phyloP scores from a whole-genome alignment of 352 stramenopile genomes.

The Phytophthora agathidicida region DNA sequence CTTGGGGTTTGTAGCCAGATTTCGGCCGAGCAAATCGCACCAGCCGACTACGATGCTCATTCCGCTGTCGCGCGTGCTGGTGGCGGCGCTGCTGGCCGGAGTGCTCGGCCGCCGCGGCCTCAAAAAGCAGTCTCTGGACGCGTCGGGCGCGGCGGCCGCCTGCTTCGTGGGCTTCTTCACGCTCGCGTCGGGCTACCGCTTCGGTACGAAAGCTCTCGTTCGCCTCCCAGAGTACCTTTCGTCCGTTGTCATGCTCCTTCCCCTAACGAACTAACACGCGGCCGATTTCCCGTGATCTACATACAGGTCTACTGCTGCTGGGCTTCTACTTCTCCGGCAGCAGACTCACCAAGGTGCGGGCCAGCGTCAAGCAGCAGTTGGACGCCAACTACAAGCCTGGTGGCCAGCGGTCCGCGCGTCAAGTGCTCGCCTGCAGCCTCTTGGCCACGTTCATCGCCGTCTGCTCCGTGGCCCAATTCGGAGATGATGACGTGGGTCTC shows the following conservation, averaged over 20 bases:
- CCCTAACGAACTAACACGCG: too few species aligned
- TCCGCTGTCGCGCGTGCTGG: conserved; percentile 35
- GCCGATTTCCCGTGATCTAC: background rate
- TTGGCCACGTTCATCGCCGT: conserved; percentile 73
- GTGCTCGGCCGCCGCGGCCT: conserved; percentile 54
- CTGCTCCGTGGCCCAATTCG: conserved; percentile 45
- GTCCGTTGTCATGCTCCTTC: too few species aligned
- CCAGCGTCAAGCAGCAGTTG: conserved; percentile 59
- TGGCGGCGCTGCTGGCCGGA: conserved; percentile 51
- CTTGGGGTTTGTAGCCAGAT: conserved; percentile 1
- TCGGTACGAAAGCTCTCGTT: conserved; percentile 46
- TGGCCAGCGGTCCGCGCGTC: conserved; percentile 72
- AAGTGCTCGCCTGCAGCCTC: conserved; percentile 84
- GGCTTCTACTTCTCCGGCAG: conserved; percentile 88
- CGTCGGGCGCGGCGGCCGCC: conserved; percentile 60
- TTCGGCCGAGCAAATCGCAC: background rate
- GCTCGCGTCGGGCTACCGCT: conserved; percentile 68
- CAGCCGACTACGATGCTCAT: conserved; percentile 13
- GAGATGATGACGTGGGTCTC: conserved; percentile 45
- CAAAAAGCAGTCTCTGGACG: conserved; percentile 73
- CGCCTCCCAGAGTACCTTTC: background rate
- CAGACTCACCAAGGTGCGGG: conserved; percentile 82
- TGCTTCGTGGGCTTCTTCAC: conserved; percentile 74
- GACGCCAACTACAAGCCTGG: conserved; percentile 82
- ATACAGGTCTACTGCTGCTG: conserved; percentile 69